Conservation (phyloP, 2,329 filamentous ascomycete species). For the Penicillium sp. region DNA sequence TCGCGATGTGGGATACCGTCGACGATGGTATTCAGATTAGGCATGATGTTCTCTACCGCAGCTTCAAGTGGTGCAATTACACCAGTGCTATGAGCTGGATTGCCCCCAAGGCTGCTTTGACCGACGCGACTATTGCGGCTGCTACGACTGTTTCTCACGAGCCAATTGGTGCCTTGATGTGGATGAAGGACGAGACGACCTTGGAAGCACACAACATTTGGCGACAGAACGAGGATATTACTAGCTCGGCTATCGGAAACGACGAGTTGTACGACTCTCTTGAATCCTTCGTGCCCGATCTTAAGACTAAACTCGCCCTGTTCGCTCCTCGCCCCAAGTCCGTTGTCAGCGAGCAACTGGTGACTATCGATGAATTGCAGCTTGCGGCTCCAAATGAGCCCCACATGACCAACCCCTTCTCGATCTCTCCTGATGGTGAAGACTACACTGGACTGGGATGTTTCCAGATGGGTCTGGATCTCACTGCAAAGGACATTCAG, state of each 20-base stretch:
- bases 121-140: neutral
- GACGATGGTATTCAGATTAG: neutral
- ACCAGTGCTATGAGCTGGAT: slow-evolving; percentile 5
- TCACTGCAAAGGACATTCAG: neutral
- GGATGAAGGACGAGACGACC: slow-evolving; percentile 4
- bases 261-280: neutral
- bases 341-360: neutral
- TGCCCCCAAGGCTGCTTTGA: neutral
- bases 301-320: neutral
- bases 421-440: neutral
- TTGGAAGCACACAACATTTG: neutral
- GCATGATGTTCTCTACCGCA: slow-evolving; percentile 1
- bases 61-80: slow-evolving; percentile 3
- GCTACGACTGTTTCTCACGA: neutral
- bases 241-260: neutral
- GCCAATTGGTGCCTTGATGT: slow-evolving; percentile 3
- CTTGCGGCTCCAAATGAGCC: neutral
- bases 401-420: slow-evolving; percentile 2
- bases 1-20: slow-evolving; percentile 3
- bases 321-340: neutral
- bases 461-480: slow-evolving; percentile 4
- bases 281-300: neutral
- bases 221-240: slow-evolving; percentile 2
- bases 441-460: slow-evolving; percentile 1
- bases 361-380: neutral